A percentile compares a stretch with the other conserved stretches of the same genome.
phyloP scores from a whole-genome alignment of 176 grass and related monocot genomes.

The Musa troglodytarum region DNA sequence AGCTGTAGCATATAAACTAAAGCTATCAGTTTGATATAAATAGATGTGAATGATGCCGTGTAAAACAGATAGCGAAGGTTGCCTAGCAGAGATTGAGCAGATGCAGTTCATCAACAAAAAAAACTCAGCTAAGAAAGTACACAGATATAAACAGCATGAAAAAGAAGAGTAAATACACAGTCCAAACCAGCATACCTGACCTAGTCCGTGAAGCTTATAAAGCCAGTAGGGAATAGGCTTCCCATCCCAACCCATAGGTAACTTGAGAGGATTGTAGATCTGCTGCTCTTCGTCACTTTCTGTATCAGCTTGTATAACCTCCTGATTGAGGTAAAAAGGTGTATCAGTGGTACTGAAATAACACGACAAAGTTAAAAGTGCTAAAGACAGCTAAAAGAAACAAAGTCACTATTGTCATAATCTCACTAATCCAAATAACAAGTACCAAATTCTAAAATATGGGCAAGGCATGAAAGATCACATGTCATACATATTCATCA shows the following conservation, averaged over 20 bases:
- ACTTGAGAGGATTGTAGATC: conserved; percentile 94
- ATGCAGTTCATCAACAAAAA: background rate
- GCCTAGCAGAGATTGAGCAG: too few species aligned
- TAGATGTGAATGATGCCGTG: too few species aligned
- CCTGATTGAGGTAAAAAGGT: conserved; percentile 33
- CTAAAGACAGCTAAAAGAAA: background rate
- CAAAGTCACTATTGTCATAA: background rate
- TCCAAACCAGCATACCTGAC: conserved; percentile 43
- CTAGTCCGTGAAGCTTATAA: conserved; percentile 96
- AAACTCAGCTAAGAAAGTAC: background rate
- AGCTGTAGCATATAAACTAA: too few species aligned
- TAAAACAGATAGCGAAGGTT: too few species aligned
- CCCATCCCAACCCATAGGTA: conserved; percentile 97
- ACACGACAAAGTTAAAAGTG: background rate
- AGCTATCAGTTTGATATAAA: too few species aligned
- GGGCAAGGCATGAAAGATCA: too few species aligned
- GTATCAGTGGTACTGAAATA: background rate
- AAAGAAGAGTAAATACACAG: background rate
- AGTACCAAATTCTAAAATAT: too few species aligned
- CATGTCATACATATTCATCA: too few species aligned
- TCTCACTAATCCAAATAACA: background rate
- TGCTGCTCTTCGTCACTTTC: conserved; percentile 96
- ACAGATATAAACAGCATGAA: background rate
- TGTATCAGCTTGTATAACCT: conserved; percentile 72
- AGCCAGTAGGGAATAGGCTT: conserved; percentile 99